phyloP scores from a whole-genome alignment of 352 stramenopile genomes.

The Bremia lactucae region DNA sequence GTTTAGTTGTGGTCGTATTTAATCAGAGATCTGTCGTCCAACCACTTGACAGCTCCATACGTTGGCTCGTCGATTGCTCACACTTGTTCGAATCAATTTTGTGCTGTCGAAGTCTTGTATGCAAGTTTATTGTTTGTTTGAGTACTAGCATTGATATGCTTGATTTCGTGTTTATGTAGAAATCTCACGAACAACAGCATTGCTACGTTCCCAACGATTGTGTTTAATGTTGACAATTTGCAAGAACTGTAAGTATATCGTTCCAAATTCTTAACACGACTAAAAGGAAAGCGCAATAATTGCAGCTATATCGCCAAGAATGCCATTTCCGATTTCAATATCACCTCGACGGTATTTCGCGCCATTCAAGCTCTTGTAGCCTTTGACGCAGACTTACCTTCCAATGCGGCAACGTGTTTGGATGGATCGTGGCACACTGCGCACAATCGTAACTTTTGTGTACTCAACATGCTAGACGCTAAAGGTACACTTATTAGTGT shows the following conservation, averaged over 20 bases:
- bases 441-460: constrained; percentile 23
- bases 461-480: constrained; percentile 13
- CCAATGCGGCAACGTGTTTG: constrained; percentile 8
- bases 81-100: constrained; percentile 18
- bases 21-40: constrained; percentile 36
- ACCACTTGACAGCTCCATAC: constrained; percentile 27
- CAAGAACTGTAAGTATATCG: constrained; percentile 16
- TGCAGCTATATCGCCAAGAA: constrained; percentile 23
- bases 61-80: constrained; percentile 12
- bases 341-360: constrained; percentile 20
- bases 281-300: not conserved
- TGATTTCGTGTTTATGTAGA: constrained; percentile 3
- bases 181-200: constrained; percentile 28
- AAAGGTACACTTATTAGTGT: no score
- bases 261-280: not conserved
- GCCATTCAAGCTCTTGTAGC: constrained; percentile 14
- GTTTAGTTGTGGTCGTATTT: not conserved
- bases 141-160: not conserved
- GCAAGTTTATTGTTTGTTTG: not conserved
- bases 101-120: constrained; percentile 19
- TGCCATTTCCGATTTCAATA: constrained; percentile 28
- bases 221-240: constrained; percentile 24
- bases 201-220: constrained; percentile 16
- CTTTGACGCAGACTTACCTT: constrained; percentile 20
- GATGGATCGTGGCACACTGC: constrained; percentile 21